Evolutionary conservation across 192 early-diverging fungal genomes (phyloP), one percentile per base, ranked within the genome.

Genomic region (Chytriomyces sp.): DNA sequence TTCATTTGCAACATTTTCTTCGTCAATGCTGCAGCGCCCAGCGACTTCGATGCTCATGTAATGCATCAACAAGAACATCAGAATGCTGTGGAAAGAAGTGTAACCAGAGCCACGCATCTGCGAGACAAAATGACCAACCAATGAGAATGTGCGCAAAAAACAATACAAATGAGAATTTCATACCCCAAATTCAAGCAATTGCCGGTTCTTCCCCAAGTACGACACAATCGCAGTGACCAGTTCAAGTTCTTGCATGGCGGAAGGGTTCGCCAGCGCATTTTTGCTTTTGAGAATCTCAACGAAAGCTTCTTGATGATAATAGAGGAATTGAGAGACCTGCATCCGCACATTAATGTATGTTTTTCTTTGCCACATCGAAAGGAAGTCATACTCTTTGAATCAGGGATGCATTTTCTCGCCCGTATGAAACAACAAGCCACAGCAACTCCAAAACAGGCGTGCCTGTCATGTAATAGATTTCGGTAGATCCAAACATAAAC

Each of bases 381-480:
- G 43, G 28, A 74, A 63, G 11, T 0, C 64, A 28, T 61, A 77
- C 76, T 13, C 59, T 24, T 26, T 53, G 13, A 48, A 77, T 28
- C 53, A 77, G 18, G n/a, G 43, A 18, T 13, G 44, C 59, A 61
- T 77, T 67, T 1, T 77, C 76, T 8, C 67, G 67, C 11, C 45
- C 18, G 47, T 72, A 83, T 72, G 28, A 79, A 69, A 82, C 86
- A 50, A 92, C 81, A 10, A 82, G 82, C 7, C 84, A 72, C 16
- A 94, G 61, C 68, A 94, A 82, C 48, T 89, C 76, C n/a, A 94
- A 80, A 16, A 87, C 83, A 0, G 89, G 92, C 63, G 88, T 83
- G 8, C 91, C 74, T 49, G 91, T 86, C 69, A 88, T 81, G 78
- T 92, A 86, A 77, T 90, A 93, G 72, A 84, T 82, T 79, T 92